These are phyloP conservation scores for Coix lacrymajobi DNA, from an alignment of 176 grass and related monocot genomes.

Conservation along the genomic window DNA sequence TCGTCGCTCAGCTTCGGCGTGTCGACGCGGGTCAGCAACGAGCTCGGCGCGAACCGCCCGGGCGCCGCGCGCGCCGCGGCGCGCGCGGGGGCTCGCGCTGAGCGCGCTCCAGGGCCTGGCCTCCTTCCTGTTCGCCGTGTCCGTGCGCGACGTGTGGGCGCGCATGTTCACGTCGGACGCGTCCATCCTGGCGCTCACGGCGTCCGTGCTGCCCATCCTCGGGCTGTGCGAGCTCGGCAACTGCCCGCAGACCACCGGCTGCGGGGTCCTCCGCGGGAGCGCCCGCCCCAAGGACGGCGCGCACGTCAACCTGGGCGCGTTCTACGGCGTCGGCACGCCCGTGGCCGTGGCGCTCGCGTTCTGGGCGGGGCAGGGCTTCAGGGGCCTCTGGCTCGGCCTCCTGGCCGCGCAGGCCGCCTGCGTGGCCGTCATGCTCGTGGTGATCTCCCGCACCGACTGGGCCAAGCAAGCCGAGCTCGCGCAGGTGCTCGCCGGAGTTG, in stretches of 20 bases:
- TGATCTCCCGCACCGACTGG: constrained; percentile 73
- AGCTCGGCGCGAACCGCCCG: constrained; percentile 78
- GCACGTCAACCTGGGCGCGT: constrained; percentile 73
- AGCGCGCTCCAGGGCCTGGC: constrained; percentile 55
- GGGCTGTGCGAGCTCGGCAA: constrained; percentile 94
- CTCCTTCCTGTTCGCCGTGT: constrained; percentile 54
- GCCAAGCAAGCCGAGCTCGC: constrained; percentile 51
- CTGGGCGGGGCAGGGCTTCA: constrained; percentile 58
- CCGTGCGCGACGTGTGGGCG: constrained; percentile 70
- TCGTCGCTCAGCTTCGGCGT: constrained; percentile 99
- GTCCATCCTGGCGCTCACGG: constrained; percentile 62
- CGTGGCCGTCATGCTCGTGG: constrained; percentile 66
- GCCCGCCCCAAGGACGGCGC: constrained; percentile 80
- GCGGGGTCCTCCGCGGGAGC: constrained; percentile 84
- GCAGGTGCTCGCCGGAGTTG: constrained; percentile 55
- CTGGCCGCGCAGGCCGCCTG: constrained; percentile 74
- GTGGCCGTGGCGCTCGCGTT: constrained; percentile 72
- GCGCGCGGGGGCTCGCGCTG: constrained; percentile 46
- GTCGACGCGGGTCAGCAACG: constrained; percentile 83
- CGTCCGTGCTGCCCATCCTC: constrained; percentile 77
- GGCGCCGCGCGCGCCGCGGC: constrained; percentile 46
- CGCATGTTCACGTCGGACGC: constrained; percentile 75
- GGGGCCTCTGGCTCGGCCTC: constrained; percentile 84
- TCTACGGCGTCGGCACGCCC: constrained; percentile 84
- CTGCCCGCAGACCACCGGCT: constrained; percentile 94